Evolutionary conservation across 495 filamentous ascomycete species (phyloP).

Genomic region (Talaromyces ruber): DNA sequence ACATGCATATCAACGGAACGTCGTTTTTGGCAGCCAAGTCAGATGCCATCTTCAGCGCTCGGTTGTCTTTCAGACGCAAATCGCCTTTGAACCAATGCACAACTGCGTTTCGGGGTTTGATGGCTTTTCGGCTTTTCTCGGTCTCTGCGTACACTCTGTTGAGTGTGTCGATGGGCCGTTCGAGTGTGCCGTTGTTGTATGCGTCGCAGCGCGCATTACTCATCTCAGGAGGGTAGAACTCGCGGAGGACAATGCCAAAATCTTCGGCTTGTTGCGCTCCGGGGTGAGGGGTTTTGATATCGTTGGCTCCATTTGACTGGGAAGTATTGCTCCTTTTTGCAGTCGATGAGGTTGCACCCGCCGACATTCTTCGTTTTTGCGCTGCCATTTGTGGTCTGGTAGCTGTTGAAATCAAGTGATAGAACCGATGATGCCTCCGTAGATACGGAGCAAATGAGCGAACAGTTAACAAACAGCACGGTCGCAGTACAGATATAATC

Average conservation of each 20-base stretch:
- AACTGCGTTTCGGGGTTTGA: conserved; percentile 52
- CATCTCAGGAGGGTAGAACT: conserved; percentile 84
- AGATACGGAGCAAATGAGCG: background rate
- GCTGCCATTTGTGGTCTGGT: conserved; percentile 13
- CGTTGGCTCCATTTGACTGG: background rate
- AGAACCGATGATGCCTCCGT: background rate
- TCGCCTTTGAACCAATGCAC: conserved; percentile 93
- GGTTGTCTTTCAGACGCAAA: conserved; percentile 67
- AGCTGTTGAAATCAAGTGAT: background rate
- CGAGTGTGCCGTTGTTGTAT: conserved; percentile 58
- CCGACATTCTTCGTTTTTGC: conserved; percentile 17
- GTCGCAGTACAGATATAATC: background rate
- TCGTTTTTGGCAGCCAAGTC: conserved; percentile 54
- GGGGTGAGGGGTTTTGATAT: conserved; percentile 19
- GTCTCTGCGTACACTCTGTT: conserved; percentile 47
- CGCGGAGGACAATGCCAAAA: conserved; percentile 64
- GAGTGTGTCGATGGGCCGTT: conserved; percentile 61
- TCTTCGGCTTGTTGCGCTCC: conserved; percentile 44
- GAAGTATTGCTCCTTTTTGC: background rate
- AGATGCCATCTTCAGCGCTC: conserved; percentile 57
- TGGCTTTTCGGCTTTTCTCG: conserved; percentile 25
- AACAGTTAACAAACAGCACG: background rate
- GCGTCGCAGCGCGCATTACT: conserved; percentile 62
- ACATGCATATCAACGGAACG: conserved; percentile 65
- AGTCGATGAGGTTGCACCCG: background rate